Conservation (phyloP, 2,329 filamentous ascomycete species). For the Graphiopsis chlorocephala region DNA sequence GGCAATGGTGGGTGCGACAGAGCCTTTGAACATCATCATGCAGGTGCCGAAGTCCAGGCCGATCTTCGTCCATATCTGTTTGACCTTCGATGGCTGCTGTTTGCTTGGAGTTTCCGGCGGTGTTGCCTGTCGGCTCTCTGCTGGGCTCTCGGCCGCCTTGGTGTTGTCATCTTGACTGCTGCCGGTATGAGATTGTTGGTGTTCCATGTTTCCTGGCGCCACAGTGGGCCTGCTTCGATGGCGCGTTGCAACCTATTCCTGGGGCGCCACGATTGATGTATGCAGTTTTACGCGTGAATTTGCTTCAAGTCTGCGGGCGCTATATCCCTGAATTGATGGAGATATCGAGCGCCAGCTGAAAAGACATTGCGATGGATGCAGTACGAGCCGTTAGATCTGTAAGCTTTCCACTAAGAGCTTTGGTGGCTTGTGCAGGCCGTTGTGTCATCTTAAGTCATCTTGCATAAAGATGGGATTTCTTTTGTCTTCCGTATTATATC, state of each 20-base stretch:
- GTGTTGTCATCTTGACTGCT: slow-evolving; percentile 3
- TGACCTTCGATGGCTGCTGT: slow-evolving; percentile 26
- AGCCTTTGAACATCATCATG: slow-evolving; percentile 36
- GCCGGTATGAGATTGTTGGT: neutral
- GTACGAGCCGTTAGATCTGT: neutral
- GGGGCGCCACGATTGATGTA: neutral
- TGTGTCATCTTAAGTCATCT: neutral
- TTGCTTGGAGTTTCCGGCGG: slow-evolving; percentile 11
- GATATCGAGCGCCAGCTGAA: neutral
- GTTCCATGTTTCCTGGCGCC: slow-evolving; percentile 1
- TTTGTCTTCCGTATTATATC: neutral
- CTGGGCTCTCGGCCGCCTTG: neutral
- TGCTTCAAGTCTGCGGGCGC: neutral
- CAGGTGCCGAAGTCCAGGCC: slow-evolving; percentile 32
- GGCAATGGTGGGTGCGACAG: slow-evolving; percentile 34
- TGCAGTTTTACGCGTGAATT: neutral
- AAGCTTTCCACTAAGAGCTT: neutral
- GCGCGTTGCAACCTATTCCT: neutral
- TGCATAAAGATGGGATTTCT: neutral
- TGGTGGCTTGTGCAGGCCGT: neutral
- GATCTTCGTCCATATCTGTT: slow-evolving; percentile 29
- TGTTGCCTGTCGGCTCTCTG: neutral
- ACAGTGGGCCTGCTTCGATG: neutral
- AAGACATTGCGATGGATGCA: neutral
- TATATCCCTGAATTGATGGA: neutral